phyloP scores from a whole-genome alignment of 2,329 filamentous ascomycete genomes.

The Alternaria conjuncta region DNA sequence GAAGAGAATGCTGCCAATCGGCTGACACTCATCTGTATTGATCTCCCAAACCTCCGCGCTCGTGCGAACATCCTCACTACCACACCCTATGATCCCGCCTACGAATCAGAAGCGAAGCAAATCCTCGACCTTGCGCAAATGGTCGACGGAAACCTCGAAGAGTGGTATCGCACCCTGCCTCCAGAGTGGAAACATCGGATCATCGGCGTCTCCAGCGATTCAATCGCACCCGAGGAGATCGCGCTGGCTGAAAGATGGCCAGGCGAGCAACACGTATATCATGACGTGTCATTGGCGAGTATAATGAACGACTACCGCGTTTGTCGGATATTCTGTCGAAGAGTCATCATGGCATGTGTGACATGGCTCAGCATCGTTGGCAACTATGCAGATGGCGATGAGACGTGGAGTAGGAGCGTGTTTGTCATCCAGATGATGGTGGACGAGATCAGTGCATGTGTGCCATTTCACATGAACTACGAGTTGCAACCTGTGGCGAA shows the following conservation, averaged over 20 bases:
- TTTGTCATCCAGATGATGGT: conserved; percentile 48
- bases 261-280: conserved; percentile 50
- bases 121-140: conserved; percentile 45
- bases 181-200: conserved; percentile 43
- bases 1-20: conserved; percentile 50
- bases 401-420: conserved; percentile 25
- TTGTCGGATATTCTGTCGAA: conserved; percentile 49
- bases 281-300: conserved; percentile 48
- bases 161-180: conserved; percentile 48
- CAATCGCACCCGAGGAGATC: conserved; percentile 34
- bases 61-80: conserved; percentile 41
- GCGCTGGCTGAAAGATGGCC: conserved; percentile 42
- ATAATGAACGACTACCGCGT: conserved; percentile 52
- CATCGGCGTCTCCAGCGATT: conserved; percentile 36
- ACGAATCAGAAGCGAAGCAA: conserved; percentile 37
- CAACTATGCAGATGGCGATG: conserved; percentile 12
- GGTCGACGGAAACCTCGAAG: conserved; percentile 45
- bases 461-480: conserved; percentile 50
- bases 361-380: conserved; percentile 32
- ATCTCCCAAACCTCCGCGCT: conserved; percentile 46
- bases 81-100: conserved; percentile 23
- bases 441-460: conserved; percentile 48
- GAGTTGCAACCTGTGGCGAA: conserved; percentile 45
- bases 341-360: conserved; percentile 47
- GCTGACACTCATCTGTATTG: conserved; percentile 49